These are phyloP conservation scores for Picocystis sp. DNA, from an alignment of 163 green algal species.

Conservation along the genomic window DNA sequence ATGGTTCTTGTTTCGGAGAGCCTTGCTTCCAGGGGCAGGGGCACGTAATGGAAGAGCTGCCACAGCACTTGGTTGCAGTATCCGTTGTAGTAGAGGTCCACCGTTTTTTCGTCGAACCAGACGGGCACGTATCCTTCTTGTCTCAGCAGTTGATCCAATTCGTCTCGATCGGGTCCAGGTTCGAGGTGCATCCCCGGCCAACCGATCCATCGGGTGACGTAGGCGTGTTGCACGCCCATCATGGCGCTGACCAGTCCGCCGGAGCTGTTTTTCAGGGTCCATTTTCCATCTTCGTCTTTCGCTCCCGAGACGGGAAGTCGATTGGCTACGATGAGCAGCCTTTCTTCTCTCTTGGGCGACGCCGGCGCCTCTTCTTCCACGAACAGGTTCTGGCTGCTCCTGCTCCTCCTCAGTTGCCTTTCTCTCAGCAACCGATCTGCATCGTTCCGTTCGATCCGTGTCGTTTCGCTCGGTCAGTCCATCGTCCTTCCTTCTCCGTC, in stretches of 20 bases:
- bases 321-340: slow-evolving; percentile 86
- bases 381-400: background rate
- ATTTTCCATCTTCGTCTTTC: slow-evolving; percentile 43
- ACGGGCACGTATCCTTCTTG: slow-evolving; percentile 67
- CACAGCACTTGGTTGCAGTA: slow-evolving; percentile 57
- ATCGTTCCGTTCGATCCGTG: too few relatives aligned
- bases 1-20: slow-evolving; percentile 69
- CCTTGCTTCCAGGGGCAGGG: slow-evolving; percentile 76
- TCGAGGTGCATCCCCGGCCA: slow-evolving; percentile 62
- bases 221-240: slow-evolving; percentile 72
- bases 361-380: background rate
- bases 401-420: slow-evolving; percentile 7
- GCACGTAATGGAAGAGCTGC: slow-evolving; percentile 97
- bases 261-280: slow-evolving; percentile 71
- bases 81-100: slow-evolving; percentile 79
- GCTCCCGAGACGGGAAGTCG: slow-evolving; percentile 75
- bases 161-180: slow-evolving; percentile 44
- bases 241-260: slow-evolving; percentile 86
- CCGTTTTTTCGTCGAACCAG: slow-evolving; percentile 64
- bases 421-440: slow-evolving; percentile 3
- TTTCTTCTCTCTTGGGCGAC: slow-evolving; percentile 5
- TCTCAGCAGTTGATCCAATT: slow-evolving; percentile 38
- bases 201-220: slow-evolving; percentile 80
- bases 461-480: too few relatives aligned
- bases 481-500: too few relatives aligned